These are phyloP conservation scores for Mortierella sp. DNA, from an alignment of 371 early-diverging fungal genomes.

Conservation along the genomic window DNA sequence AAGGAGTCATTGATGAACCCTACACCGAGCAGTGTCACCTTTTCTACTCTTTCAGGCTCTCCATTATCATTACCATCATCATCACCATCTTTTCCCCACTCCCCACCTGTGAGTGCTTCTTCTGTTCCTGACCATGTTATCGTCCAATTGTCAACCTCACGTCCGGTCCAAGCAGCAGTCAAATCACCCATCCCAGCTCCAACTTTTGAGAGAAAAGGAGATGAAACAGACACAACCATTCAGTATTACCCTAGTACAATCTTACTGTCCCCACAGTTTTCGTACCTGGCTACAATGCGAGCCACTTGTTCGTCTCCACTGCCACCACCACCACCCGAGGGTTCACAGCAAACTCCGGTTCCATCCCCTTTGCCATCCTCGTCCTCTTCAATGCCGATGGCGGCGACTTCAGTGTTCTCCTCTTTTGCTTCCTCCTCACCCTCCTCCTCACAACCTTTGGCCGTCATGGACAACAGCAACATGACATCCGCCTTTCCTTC, in stretches of 20 bases:
- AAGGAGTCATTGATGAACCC: neutral
- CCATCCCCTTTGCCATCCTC: too few relatives aligned
- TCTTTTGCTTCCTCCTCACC: neutral
- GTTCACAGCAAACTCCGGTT: too few relatives aligned
- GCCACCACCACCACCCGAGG: neutral
- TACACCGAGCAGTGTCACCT: neutral
- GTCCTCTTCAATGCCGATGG: neutral
- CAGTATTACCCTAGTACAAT: conserved; percentile 1
- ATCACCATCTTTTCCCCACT: neutral
- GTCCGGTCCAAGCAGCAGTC: neutral
- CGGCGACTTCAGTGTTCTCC: too few relatives aligned
- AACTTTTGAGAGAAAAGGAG: neutral
- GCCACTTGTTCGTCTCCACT: neutral
- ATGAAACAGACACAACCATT: neutral
- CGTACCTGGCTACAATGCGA: neutral
- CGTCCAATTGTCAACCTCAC: neutral
- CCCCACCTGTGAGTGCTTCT: neutral
- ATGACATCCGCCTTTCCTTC: neutral
- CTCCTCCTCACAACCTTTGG: neutral
- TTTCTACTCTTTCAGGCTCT: neutral
- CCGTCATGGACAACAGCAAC: neutral
- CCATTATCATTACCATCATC: neutral
- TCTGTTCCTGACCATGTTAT: neutral
- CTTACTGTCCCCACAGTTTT: neutral
- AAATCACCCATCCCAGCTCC: neutral